A percentile compares a stretch with the other conserved stretches of the same genome.
Evolutionary conservation across 73 alveolate species (phyloP).

Genomic region (Paramecium sonneborni): DNA sequence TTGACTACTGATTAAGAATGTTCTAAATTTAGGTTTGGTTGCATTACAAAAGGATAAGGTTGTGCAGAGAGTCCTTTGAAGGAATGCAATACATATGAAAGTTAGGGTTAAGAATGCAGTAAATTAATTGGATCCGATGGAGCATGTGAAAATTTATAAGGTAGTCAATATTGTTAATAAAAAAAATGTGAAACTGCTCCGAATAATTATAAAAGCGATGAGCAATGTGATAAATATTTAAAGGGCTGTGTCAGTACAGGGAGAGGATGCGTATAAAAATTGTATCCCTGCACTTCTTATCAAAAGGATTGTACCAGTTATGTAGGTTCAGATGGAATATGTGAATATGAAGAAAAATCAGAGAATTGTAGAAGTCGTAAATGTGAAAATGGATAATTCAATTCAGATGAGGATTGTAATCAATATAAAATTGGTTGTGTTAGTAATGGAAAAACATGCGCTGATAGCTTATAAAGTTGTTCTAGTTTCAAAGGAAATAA

Average conservation of each 20-base stretch:
- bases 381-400: background rate
- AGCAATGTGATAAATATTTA: background rate
- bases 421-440: background rate
- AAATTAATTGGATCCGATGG: too few species aligned
- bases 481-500: background rate
- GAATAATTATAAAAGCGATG: background rate
- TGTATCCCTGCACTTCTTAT: background rate
- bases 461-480: background rate
- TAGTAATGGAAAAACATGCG: background rate
- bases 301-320: background rate
- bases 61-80: background rate
- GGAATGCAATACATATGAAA: too few species aligned
- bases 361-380: background rate
- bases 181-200: background rate
- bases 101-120: background rate
- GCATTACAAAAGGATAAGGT: background rate
- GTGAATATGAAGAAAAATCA: background rate
- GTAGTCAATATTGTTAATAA: background rate
- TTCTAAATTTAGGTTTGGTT: background rate
- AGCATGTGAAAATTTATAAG: too few species aligned
- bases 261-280: background rate
- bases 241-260: constrained; percentile 22
- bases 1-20: background rate
- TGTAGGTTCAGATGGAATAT: constrained; percentile 4
- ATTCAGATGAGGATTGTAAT: constrained; percentile 1